Conservation (phyloP, 2,329 filamentous ascomycete species). For the Aspergillus eucalypticola region DNA sequence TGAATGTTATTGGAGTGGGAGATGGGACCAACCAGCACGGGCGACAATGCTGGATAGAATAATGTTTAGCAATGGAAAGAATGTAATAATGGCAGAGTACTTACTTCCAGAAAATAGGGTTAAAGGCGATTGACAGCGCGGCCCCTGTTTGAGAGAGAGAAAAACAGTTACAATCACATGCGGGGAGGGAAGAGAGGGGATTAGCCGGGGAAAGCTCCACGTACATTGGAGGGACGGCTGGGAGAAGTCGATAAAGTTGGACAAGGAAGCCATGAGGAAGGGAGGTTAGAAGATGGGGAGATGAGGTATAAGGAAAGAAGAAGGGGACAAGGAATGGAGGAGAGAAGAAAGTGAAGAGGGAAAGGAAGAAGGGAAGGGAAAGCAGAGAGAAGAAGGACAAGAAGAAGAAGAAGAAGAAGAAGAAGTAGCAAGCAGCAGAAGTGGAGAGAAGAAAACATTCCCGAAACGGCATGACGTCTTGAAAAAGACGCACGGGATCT, state of each 20-base stretch:
- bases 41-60: slow-evolving; percentile 69
- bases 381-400: not conserved
- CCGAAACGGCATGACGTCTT: slow-evolving; percentile 18
- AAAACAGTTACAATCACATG: slow-evolving; percentile 31
- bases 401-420: slow-evolving; percentile 3
- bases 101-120: slow-evolving; percentile 99
- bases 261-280: slow-evolving; percentile 35
- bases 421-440: slow-evolving; percentile 1
- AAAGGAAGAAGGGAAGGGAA: slow-evolving; percentile 10
- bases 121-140: slow-evolving; percentile 81
- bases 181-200: slow-evolving; percentile 14
- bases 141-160: slow-evolving; percentile 60
- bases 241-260: slow-evolving; percentile 60
- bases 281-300: not conserved
- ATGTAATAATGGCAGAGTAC: slow-evolving; percentile 38
- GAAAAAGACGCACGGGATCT: not conserved
- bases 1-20: slow-evolving; percentile 8
- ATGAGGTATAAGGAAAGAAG: slow-evolving; percentile 8
- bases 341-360: not conserved
- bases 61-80: slow-evolving; percentile 14
- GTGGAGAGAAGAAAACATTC: slow-evolving; percentile 7
- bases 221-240: slow-evolving; percentile 68
- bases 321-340: slow-evolving; percentile 7
- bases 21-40: slow-evolving; percentile 64
- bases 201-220: slow-evolving; percentile 27